Conservation (phyloP, 2,329 filamentous ascomycete genomes). For the Kalmusia sp. region DNA sequence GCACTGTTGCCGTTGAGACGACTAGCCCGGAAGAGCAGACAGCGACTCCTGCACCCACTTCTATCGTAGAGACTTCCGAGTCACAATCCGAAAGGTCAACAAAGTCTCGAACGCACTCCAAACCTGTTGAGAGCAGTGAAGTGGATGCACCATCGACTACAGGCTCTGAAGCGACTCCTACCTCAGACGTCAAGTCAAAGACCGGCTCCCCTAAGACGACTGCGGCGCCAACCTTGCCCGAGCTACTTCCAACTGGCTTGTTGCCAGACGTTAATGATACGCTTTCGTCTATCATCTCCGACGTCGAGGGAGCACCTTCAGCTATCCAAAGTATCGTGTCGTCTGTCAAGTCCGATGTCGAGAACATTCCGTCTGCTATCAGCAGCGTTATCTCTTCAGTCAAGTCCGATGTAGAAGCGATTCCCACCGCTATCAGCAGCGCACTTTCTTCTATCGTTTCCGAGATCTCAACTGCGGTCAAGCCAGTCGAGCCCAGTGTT, state of each 20-base stretch:
- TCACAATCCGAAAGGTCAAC: not conserved
- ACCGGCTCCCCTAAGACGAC: not conserved
- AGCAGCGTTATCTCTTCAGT: conserved; percentile 8
- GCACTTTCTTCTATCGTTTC: conserved; percentile 1
- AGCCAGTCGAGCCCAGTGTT: conserved; percentile 1
- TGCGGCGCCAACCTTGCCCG: not conserved
- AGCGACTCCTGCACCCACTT: not conserved
- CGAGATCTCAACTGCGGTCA: not conserved
- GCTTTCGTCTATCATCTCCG: conserved; percentile 1
- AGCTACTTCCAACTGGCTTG: not conserved
- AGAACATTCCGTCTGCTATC: conserved; percentile 4
- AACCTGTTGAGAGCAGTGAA: not conserved
- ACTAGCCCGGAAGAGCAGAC: not conserved
- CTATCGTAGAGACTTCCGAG: not conserved
- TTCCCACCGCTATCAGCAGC: conserved; percentile 9
- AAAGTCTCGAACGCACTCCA: not conserved
- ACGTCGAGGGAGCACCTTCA: not conserved
- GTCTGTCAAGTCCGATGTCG: conserved; percentile 7
- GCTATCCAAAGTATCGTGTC: not conserved
- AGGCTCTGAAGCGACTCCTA: not conserved
- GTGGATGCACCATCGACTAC: not conserved
- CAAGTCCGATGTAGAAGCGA: not conserved
- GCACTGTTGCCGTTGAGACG: not conserved
- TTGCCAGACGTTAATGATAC: too few relatives aligned
- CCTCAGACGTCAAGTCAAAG: not conserved